These are phyloP conservation scores for Phytopythium aichiense DNA, from an alignment of 352 stramenopile genomes.

Conservation along the genomic window DNA sequence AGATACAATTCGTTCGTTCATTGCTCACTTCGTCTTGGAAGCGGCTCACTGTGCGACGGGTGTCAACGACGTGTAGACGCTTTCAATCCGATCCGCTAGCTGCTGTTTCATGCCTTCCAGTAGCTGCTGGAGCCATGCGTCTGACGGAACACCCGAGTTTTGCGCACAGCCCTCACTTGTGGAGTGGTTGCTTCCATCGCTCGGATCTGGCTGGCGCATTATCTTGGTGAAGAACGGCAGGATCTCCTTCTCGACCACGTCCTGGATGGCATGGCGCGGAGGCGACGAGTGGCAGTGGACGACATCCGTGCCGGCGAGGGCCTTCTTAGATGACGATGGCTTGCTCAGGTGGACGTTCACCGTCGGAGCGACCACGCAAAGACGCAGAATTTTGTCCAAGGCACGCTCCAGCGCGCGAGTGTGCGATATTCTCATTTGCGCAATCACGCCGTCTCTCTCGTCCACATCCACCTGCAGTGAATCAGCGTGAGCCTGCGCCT, in stretches of 20 bases:
- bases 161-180: neutral
- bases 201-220: conserved; percentile 35
- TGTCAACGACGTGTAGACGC: conserved; percentile 19
- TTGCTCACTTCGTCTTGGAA: neutral
- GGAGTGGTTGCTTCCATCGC: conserved; percentile 10
- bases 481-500: conserved; percentile 8
- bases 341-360: conserved; percentile 73
- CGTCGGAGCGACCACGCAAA: conserved; percentile 79
- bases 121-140: conserved; percentile 54
- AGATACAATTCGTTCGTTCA: neutral
- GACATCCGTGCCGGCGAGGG: neutral
- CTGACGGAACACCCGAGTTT: conserved; percentile 22
- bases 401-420: conserved; percentile 26
- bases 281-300: conserved; percentile 20
- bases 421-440: conserved; percentile 26
- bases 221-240: conserved; percentile 54
- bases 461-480: conserved; percentile 14
- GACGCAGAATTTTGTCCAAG: conserved; percentile 43
- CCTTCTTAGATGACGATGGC: neutral
- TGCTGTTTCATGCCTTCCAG: conserved; percentile 68
- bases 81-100: conserved; percentile 56
- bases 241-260: conserved; percentile 61
- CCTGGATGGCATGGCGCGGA: conserved; percentile 39
- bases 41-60: neutral
- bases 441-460: conserved; percentile 14